phyloP scores from a whole-genome alignment of 768 basidiomycete species.

The Hygrocybe coccinea region DNA sequence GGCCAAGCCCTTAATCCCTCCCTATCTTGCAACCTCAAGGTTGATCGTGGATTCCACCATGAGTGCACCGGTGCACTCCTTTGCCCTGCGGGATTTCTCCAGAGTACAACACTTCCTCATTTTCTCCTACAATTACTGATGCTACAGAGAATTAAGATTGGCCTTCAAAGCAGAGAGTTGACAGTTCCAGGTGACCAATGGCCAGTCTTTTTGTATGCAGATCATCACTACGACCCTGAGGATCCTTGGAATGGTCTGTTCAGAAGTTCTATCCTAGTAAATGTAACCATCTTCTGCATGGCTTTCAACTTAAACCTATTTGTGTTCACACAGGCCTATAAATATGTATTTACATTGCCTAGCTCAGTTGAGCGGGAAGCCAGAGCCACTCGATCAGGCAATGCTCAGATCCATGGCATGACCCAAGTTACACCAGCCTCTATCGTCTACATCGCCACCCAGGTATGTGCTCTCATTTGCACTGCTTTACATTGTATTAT shows the following conservation, averaged over 20 bases:
- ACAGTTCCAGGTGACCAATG: conserved; percentile 1
- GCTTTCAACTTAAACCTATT: neutral
- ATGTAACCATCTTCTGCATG: neutral
- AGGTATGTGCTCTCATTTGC: neutral
- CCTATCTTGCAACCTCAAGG: conserved; percentile 12
- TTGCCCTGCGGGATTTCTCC: conserved; percentile 18
- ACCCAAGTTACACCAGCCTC: conserved; percentile 5
- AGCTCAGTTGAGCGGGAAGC: conserved; percentile 1
- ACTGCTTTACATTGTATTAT: neutral
- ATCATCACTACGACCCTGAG: neutral
- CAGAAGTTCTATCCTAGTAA: neutral
- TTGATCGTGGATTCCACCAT: conserved; percentile 11
- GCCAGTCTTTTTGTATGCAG: conserved; percentile 1
- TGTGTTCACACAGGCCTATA: neutral
- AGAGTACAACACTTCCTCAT: conserved; percentile 11
- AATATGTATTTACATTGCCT: neutral
- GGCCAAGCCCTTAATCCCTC: conserved; percentile 3
- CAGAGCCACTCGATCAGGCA: neutral
- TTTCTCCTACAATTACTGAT: neutral
- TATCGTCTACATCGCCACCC: conserved; percentile 4
- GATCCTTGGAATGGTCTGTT: conserved; percentile 4
- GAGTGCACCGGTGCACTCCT: conserved; percentile 14
- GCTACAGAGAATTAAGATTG: neutral
- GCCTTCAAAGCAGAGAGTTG: neutral
- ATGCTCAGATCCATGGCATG: conserved; percentile 1